Evolutionary conservation across 768 basidiomycete species (phyloP).

Genomic region (Leucocoprinus leucothites): DNA sequence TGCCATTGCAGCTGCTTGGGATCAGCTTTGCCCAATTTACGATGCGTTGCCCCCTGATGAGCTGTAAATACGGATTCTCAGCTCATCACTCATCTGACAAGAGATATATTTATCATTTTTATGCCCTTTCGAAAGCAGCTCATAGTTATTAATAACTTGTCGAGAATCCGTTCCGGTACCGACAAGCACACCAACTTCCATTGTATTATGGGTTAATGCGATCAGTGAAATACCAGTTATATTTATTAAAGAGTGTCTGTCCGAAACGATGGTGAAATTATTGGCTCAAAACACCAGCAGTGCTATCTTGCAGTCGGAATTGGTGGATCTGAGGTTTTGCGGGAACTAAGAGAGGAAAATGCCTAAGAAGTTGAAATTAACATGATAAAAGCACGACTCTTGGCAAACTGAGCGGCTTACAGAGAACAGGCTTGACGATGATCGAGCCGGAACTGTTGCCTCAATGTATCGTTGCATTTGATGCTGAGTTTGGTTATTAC

Average conservation of each 20-base stretch:
- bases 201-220: no score
- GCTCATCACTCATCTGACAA: constrained; percentile 10
- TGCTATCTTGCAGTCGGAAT: background rate
- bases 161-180: no score
- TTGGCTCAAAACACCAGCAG: no score
- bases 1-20: constrained; percentile 20
- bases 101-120: constrained; percentile 9
- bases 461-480: background rate
- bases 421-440: background rate
- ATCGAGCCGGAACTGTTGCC: background rate
- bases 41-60: constrained; percentile 10
- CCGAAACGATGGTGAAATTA: background rate
- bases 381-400: background rate
- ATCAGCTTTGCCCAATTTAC: constrained; percentile 23
- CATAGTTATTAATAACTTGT: no score
- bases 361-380: background rate
- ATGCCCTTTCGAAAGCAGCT: background rate
- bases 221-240: no score
- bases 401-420: no score
- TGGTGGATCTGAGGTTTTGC: background rate
- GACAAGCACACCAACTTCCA: no score
- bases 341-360: background rate
- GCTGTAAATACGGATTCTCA: background rate
- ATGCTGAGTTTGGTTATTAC: background rate
- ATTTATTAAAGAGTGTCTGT: no score